phyloP scores from a whole-genome alignment of 2,329 filamentous ascomycete species.

The Fusarium staphyleae region DNA sequence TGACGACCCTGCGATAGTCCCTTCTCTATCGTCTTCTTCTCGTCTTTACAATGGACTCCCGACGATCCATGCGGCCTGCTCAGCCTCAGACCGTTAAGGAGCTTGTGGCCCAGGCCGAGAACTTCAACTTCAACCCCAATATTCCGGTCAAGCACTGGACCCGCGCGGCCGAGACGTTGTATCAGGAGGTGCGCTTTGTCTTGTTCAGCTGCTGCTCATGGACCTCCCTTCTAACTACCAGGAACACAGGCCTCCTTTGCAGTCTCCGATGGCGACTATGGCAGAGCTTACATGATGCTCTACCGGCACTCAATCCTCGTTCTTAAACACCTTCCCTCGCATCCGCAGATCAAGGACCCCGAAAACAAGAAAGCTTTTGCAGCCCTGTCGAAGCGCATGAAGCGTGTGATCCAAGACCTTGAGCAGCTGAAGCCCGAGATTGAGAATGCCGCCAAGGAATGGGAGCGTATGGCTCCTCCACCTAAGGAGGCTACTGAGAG shows the following conservation, averaged over 20 bases:
- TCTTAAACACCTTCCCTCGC: constrained; percentile 73
- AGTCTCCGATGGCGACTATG: constrained; percentile 82
- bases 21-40: not conserved
- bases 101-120: constrained; percentile 75
- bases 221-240: constrained; percentile 26
- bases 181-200: constrained; percentile 74
- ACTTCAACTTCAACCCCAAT: constrained; percentile 80
- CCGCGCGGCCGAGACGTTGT: constrained; percentile 78
- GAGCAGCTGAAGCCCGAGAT: constrained; percentile 84
- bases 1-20: constrained; percentile 22
- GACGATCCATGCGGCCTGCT: constrained; percentile 45
- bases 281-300: constrained; percentile 89
- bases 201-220: not conserved
- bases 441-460: constrained; percentile 72
- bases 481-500: constrained; percentile 38
- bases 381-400: constrained; percentile 56
- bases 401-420: constrained; percentile 70
- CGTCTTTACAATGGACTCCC: constrained; percentile 40
- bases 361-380: constrained; percentile 69
- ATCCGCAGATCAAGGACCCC: constrained; percentile 76
- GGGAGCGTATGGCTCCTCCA: constrained; percentile 62
- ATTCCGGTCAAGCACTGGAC: constrained; percentile 84
- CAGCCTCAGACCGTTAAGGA: constrained; percentile 76
- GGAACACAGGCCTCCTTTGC: constrained; percentile 77
- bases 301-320: constrained; percentile 89